These are phyloP conservation scores for Grosmannia clavigera DNA, from an alignment of 2,329 filamentous ascomycete species.

Conservation along the genomic window DNA sequence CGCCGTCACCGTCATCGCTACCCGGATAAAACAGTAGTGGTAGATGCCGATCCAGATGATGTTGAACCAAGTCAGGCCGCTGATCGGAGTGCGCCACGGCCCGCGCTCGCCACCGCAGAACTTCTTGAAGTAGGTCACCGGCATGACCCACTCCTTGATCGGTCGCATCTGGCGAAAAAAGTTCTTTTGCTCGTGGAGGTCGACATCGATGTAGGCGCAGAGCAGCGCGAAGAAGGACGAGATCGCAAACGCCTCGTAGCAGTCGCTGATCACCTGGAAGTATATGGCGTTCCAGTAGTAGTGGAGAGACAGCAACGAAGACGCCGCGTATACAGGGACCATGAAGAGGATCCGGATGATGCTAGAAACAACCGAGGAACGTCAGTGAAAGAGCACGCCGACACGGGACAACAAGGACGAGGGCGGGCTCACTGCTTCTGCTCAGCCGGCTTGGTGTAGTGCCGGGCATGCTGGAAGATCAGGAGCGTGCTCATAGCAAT, in stretches of 20 bases:
- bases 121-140: conserved; percentile 56
- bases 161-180: conserved; percentile 61
- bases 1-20: conserved; percentile 67
- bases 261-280: conserved; percentile 69
- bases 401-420: not conserved
- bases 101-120: conserved; percentile 60
- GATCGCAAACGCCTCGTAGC: conserved; percentile 83
- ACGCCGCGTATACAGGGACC: conserved; percentile 68
- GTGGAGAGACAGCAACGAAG: conserved; percentile 60
- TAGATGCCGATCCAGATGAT: conserved; percentile 73
- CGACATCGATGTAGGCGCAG: conserved; percentile 68
- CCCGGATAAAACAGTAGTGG: conserved; percentile 74
- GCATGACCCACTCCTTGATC: conserved; percentile 61
- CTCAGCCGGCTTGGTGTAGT: conserved; percentile 49
- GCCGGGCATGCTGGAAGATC: conserved; percentile 44
- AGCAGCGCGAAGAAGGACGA: conserved; percentile 75
- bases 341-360: conserved; percentile 84
- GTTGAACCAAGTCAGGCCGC: conserved; percentile 84
- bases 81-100: conserved; percentile 60
- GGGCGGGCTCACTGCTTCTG: conserved; percentile 39
- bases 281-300: conserved; percentile 72
- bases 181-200: conserved; percentile 67
- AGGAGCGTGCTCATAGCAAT: conserved; percentile 42
- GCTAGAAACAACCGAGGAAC: conserved; percentile 24
- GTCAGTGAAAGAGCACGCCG: not conserved